A percentile compares a stretch with the other conserved stretches of the same genome.
Evolutionary conservation across 805 yeast species (phyloP).

Genomic region (Candida ipomoeae): DNA sequence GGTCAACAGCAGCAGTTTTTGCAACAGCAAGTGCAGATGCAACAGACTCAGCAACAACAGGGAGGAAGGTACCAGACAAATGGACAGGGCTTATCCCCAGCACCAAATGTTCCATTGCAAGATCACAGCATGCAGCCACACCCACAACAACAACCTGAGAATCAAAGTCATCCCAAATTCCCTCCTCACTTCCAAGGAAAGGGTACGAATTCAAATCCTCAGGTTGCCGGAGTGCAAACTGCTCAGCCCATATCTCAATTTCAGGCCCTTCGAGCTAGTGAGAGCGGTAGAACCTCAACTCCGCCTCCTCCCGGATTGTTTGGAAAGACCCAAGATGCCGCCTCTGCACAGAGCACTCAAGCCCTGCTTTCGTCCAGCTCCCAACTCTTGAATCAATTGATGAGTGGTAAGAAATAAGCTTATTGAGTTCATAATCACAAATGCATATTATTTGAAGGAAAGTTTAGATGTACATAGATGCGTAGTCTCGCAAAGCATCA

Average conservation of each 20-base stretch:
- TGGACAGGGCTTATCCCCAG: neutral
- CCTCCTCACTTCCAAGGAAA: conserved; percentile 5
- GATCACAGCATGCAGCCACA: neutral
- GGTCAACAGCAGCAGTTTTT: conserved; percentile 24
- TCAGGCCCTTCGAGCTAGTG: conserved; percentile 27
- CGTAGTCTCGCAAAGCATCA: neutral
- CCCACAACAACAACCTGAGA: neutral
- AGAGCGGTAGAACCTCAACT: conserved; percentile 42
- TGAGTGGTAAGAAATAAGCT: conserved; percentile 63
- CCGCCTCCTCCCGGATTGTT: conserved; percentile 77
- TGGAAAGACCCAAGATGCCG: conserved; percentile 16
- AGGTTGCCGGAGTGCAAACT: conserved; percentile 5
- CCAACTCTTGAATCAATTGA: conserved; percentile 77
- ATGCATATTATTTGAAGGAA: neutral
- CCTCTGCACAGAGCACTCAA: conserved; percentile 7
- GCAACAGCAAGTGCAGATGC: conserved; percentile 30
- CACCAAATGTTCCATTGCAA: neutral
- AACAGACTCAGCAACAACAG: conserved; percentile 19
- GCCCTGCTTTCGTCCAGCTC: conserved; percentile 54
- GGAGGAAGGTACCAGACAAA: neutral
- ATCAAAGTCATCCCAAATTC: neutral
- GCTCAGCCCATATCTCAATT: conserved; percentile 19
- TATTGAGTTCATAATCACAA: neutral
- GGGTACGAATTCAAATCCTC: neutral
- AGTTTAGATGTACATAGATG: neutral